Percentiles rank a stretch among this genome's conserved stretches.
These are phyloP conservation scores for Myrica gale DNA, from an alignment of 306 rosid species.

Conservation along the genomic window DNA sequence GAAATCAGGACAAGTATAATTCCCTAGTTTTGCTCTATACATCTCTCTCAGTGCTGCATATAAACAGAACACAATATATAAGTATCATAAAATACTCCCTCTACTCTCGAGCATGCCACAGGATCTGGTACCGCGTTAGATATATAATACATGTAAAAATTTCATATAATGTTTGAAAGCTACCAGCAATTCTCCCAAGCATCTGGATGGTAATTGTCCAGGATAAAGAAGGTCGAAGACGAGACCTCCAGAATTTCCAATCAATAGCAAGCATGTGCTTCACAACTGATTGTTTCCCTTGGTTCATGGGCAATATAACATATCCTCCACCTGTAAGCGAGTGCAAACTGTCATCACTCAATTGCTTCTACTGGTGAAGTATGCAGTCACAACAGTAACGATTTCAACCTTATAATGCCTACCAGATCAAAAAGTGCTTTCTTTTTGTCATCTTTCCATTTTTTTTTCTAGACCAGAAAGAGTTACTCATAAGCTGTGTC, in stretches of 20 bases:
- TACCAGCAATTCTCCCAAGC: conserved; percentile 86
- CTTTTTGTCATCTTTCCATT: background rate
- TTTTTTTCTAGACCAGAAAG: background rate
- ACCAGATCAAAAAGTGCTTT: background rate
- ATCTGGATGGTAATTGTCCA: conserved; percentile 66
- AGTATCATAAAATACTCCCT: too few species aligned
- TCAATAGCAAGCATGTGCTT: conserved; percentile 90
- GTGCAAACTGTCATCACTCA: conserved; percentile 27
- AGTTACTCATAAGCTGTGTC: background rate
- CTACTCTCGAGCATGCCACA: background rate
- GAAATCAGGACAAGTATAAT: conserved; percentile 29
- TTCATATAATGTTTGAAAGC: conserved; percentile 7
- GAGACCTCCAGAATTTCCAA: conserved; percentile 84
- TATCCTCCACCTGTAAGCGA: conserved; percentile 75
- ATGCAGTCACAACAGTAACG: conserved; percentile 5
- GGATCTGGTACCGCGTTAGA: background rate
- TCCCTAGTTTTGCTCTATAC: conserved; percentile 50
- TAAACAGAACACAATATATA: background rate
- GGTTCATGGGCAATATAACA: conserved; percentile 70
- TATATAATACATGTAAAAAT: background rate
- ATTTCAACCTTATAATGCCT: conserved; percentile 7
- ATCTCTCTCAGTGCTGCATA: conserved; percentile 73
- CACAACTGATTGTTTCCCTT: conserved; percentile 70
- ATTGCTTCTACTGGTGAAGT: conserved; percentile 16
- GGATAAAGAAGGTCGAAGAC: conserved; percentile 58